Evolutionary conservation across 805 yeast genomes (phyloP), one percentile per base, ranked within the genome.

Genomic region (Cyberlindnera xishuangbannaensis): DNA sequence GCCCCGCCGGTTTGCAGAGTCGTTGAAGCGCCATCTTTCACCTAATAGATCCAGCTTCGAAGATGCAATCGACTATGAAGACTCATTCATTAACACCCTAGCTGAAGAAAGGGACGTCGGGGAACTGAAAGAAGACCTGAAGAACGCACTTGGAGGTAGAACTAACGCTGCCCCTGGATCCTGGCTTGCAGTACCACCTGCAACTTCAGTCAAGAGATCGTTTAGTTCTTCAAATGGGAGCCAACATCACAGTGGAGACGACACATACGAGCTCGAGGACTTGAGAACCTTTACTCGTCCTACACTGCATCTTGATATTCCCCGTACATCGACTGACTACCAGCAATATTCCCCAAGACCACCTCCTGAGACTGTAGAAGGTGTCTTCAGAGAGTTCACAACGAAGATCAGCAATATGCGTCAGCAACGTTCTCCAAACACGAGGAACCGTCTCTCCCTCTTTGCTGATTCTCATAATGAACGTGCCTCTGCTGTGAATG

Each of bases 91-190:
- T n/a, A n/a, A n/a, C n/a, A n/a, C n/a, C n/a, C n/a, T n/a, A n/a
- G n/a, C n/a, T n/a, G n/a, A n/a, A n/a, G n/a, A n/a, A n/a, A n/a
- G n/a, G n/a, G n/a, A 31, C 2, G 45, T 46, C 4, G n/a, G 16
- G 2, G 36, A 32, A 6, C 27, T 49, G 29, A 46, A 43, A 14
- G 34, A 20, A 5, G 54, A 45, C 19, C 34, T 49, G n/a, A 47
- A 33, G 28, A 38, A 25, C n/a, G 52, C 54, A 4, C 27, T 48
- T 2, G 36, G 37, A 13, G 47, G 41, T 12, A 34, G 35, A 11
- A 18, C 21, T 7, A 19, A 28, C 6, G 24, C n/a, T n/a, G n/a
- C n/a, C n/a, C n/a, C 37, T 7, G 52, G 50, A 7, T 16, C 47
- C 6, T 49, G 53, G 53, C 36, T 49, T 2, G n/a, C 27, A 4